A percentile compares a stretch with the other conserved stretches of the same genome.
Evolutionary conservation across 352 stramenopile genomes (phyloP).

Genomic region (Pseudoperonospora humuli): DNA sequence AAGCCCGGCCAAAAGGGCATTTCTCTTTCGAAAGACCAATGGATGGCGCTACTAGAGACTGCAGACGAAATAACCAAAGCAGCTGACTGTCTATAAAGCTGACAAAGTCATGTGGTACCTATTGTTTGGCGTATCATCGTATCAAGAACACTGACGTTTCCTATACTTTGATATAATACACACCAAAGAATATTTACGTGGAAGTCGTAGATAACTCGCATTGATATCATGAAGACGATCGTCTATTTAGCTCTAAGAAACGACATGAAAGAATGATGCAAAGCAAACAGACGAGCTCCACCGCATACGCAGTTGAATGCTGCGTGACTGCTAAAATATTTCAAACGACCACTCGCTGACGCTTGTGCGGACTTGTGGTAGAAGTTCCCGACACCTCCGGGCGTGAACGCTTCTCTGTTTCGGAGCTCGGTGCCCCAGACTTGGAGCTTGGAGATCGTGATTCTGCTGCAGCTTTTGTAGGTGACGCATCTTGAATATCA

Average conservation of each 20-base stretch:
- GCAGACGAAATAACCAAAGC: constrained; percentile 29
- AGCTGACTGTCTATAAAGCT: constrained; percentile 15
- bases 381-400: constrained; percentile 15
- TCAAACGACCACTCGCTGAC: constrained; percentile 35
- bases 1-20: constrained; percentile 79
- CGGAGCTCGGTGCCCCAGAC: constrained; percentile 17
- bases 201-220: no score
- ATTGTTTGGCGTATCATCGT: no score
- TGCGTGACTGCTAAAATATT: constrained; percentile 21
- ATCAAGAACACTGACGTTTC: no score
- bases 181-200: no score
- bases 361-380: constrained; percentile 35
- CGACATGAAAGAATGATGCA: constrained; percentile 15
- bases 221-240: constrained; percentile 2
- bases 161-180: no score
- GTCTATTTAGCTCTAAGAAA: constrained; percentile 23
- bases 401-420: constrained; percentile 27
- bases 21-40: constrained; percentile 64
- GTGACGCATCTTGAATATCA: constrained; percentile 16
- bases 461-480: constrained; percentile 12
- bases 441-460: constrained; percentile 13
- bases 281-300: constrained; percentile 7
- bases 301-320: constrained; percentile 20
- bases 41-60: constrained; percentile 31
- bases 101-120: neutral